These are phyloP conservation scores for Sphaerulina musiva DNA, from an alignment of 2,329 filamentous ascomycete genomes.

Conservation along the genomic window DNA sequence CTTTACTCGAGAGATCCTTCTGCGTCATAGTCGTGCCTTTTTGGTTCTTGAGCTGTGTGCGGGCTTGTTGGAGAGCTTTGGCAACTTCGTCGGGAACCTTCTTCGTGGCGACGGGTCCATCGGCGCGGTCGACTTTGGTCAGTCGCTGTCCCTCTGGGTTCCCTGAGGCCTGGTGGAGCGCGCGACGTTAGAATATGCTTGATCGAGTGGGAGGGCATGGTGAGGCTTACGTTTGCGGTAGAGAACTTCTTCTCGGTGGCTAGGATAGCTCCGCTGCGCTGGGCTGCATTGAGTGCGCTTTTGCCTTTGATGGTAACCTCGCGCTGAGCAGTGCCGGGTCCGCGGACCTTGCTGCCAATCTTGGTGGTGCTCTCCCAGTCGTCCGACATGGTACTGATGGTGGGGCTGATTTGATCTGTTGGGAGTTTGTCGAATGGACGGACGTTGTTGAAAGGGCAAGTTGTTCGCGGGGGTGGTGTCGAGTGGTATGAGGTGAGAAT, in stretches of 20 bases:
- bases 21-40: slow-evolving; percentile 70
- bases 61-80: slow-evolving; percentile 71
- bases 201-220: background rate
- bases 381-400: slow-evolving; percentile 38
- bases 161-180: slow-evolving; percentile 25
- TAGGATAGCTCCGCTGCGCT: slow-evolving; percentile 68
- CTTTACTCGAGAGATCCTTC: slow-evolving; percentile 77
- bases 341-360: slow-evolving; percentile 80
- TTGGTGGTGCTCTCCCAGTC: slow-evolving; percentile 88
- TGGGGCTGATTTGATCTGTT: background rate
- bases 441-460: background rate
- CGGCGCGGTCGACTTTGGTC: slow-evolving; percentile 93
- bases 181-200: background rate
- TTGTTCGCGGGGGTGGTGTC: background rate
- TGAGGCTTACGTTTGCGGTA: slow-evolving; percentile 67
- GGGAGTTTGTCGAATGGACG: background rate
- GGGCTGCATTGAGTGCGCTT: slow-evolving; percentile 78
- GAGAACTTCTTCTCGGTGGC: slow-evolving; percentile 88
- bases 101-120: slow-evolving; percentile 97
- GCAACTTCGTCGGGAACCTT: slow-evolving; percentile 76
- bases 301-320: slow-evolving; percentile 88
- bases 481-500: background rate
- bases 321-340: slow-evolving; percentile 59
- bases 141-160: slow-evolving; percentile 78
- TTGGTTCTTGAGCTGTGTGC: slow-evolving; percentile 77